These are phyloP conservation scores for Dactylonectria estremocensis DNA, from an alignment of 2,329 filamentous ascomycete genomes.

Conservation along the genomic window DNA sequence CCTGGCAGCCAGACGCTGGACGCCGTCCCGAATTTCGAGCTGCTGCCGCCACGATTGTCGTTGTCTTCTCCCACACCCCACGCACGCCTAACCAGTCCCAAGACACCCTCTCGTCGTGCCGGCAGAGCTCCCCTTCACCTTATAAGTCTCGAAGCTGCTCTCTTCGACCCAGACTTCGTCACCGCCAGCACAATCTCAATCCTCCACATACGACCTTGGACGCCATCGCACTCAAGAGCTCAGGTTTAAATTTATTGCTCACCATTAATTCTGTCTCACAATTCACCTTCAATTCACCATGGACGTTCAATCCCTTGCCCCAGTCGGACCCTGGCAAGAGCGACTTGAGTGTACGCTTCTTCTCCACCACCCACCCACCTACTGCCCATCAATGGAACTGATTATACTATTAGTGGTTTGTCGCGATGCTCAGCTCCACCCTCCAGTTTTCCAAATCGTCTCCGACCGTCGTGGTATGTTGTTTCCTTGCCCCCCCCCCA, in stretches of 20 bases:
- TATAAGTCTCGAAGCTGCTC: conserved; percentile 41
- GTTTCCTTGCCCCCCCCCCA: neutral
- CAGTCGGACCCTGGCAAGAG: conserved; percentile 66
- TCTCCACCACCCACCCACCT: conserved; percentile 12
- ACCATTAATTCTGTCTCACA: neutral
- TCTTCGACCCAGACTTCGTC: conserved; percentile 7
- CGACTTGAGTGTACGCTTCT: conserved; percentile 66
- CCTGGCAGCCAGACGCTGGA: conserved; percentile 32
- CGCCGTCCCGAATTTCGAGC: conserved; percentile 29
- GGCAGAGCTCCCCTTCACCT: conserved; percentile 25
- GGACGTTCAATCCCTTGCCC: conserved; percentile 43
- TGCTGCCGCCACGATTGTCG: conserved; percentile 15
- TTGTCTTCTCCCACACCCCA: conserved; percentile 34
- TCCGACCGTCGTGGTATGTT: conserved; percentile 81
- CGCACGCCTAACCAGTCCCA: conserved; percentile 35
- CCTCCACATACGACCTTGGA: conserved; percentile 3
- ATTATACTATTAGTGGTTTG: conserved; percentile 67
- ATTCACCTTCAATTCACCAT: conserved; percentile 33
- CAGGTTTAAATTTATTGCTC: neutral
- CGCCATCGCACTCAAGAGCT: neutral
- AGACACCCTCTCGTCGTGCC: conserved; percentile 30
- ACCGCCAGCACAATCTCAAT: neutral
- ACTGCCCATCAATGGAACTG: conserved; percentile 15
- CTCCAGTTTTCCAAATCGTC: conserved; percentile 78
- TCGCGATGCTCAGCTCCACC: conserved; percentile 64